Conservation (phyloP, 2,329 filamentous ascomycete genomes). For the Chaetomiaceae sp. region DNA sequence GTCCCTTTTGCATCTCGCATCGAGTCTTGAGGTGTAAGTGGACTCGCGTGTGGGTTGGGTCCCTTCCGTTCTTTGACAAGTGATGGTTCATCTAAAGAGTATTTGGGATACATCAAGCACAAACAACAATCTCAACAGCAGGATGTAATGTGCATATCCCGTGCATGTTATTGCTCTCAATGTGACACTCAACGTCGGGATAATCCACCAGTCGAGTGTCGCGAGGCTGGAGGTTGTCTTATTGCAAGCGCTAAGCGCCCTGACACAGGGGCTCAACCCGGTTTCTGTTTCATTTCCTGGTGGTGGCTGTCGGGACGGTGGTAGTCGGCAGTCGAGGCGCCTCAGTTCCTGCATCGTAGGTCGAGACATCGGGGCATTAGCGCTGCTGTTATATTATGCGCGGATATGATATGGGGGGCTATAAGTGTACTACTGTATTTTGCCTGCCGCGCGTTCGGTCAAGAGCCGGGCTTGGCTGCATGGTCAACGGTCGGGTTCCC, state of each 20-base stretch:
- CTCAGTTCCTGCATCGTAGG: background rate
- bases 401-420: background rate
- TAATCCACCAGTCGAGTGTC: no score
- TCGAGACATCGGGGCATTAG: no score
- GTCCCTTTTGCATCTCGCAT: no score
- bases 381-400: background rate
- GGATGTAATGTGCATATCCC: no score
- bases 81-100: no score
- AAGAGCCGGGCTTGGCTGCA: slow-evolving; percentile 11
- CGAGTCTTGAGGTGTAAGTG: no score
- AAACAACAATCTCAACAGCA: no score
- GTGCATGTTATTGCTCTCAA: no score
- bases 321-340: background rate
- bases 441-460: slow-evolving; percentile 2
- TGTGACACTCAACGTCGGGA: no score
- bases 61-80: no score
- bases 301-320: background rate
- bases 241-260: background rate
- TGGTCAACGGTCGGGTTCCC: background rate
- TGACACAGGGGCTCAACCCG: background rate
- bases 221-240: background rate
- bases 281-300: background rate
- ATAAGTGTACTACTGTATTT: background rate
- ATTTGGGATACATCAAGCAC: no score
- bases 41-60: no score